These are phyloP conservation scores for Apophysomyces elegans DNA, from an alignment of 371 early-diverging fungal species.

Conservation along the genomic window DNA sequence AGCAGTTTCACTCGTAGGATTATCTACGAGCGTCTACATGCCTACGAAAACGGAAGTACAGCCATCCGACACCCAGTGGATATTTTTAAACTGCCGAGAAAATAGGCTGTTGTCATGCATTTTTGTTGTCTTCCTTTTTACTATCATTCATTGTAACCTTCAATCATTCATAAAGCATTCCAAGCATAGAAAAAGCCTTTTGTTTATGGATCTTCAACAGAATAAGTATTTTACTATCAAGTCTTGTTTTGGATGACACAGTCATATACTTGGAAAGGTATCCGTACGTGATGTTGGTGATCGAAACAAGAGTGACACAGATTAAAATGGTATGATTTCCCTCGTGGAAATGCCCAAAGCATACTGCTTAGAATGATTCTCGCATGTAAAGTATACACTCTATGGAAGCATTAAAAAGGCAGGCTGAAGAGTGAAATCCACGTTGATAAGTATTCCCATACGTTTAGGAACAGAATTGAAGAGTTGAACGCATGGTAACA, in stretches of 20 bases:
- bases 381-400: neutral
- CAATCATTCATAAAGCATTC: neutral
- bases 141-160: slow-evolving; percentile 1
- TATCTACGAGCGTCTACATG: slow-evolving; percentile 16
- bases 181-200: neutral
- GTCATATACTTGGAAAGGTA: slow-evolving; percentile 4
- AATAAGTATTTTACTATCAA: too few species aligned
- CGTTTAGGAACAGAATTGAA: neutral
- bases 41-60: slow-evolving; percentile 11
- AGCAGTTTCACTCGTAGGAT: slow-evolving; percentile 51
- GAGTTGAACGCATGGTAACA: too few species aligned
- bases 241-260: neutral
- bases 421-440: slow-evolving; percentile 1
- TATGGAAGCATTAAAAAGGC: slow-evolving; percentile 2
- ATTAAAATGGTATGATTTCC: neutral
- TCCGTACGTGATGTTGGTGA: slow-evolving; percentile 6
- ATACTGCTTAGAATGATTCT: neutral
- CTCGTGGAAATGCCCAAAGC: neutral
- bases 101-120: neutral
- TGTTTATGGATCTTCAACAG: too few species aligned
- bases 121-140: neutral
- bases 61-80: slow-evolving; percentile 17
- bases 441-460: neutral
- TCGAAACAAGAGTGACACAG: slow-evolving; percentile 6
- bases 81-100: slow-evolving; percentile 13